phyloP scores from a whole-genome alignment of 2,329 filamentous ascomycete species.

The Trichophyton benhamiae region DNA sequence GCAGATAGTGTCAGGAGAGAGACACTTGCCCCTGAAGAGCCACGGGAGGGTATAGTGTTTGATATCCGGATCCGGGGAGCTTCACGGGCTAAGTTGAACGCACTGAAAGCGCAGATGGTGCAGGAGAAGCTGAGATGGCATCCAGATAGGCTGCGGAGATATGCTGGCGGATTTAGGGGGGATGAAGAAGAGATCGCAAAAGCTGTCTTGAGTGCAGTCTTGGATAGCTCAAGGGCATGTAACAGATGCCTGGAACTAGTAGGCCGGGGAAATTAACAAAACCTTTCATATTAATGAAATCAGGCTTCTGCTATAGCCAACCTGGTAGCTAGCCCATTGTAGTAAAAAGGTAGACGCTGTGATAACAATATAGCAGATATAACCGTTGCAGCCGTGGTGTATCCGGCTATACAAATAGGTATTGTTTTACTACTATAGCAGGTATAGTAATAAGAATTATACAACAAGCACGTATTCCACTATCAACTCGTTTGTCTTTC shows the following conservation, averaged over 20 bases:
- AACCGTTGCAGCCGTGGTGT: too few relatives aligned
- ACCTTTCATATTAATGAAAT: too few relatives aligned
- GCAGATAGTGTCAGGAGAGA: background rate
- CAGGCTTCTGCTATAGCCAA: too few relatives aligned
- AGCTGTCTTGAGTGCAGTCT: constrained; percentile 12
- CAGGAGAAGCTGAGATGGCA: constrained; percentile 14
- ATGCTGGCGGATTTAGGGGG: background rate
- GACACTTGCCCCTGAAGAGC: background rate
- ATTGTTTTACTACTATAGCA: too few relatives aligned
- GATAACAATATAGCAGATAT: too few relatives aligned
- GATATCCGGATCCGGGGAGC: constrained; percentile 6
- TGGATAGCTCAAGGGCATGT: constrained; percentile 9
- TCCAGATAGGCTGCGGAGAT: constrained; percentile 7
- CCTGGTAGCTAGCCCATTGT: too few relatives aligned
- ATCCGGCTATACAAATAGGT: too few relatives aligned
- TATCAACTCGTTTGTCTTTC: too few relatives aligned
- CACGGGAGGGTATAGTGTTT: constrained; percentile 6
- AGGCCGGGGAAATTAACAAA: background rate
- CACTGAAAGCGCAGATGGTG: constrained; percentile 9
- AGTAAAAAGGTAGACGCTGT: too few relatives aligned
- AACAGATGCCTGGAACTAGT: constrained; percentile 2
- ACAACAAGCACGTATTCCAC: too few relatives aligned
- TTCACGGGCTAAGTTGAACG: background rate
- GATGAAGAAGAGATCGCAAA: constrained; percentile 12
- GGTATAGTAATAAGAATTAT: too few relatives aligned